Base-by-base conservation (phyloP, 1,139 yeast genomes). In the Suzukiozyma palmioleophila region DNA sequence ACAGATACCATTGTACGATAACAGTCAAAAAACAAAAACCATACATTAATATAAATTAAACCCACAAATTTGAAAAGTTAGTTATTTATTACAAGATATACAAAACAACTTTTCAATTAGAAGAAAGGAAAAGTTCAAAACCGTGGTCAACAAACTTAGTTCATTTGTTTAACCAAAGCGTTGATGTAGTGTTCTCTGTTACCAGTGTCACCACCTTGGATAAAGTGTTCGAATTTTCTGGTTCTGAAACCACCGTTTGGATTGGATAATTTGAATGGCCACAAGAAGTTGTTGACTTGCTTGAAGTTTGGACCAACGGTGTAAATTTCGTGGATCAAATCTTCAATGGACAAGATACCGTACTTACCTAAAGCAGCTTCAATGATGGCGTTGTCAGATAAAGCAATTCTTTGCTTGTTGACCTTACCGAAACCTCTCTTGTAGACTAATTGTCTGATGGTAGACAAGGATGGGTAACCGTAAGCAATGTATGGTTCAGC, bases 211-310 rank as follows among this genome's bases (percentile, higher is more conserved):
- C 98, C 98, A 80, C 98, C 97, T 81, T 90, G 97, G 81, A 92
- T 87, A 73, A 87, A 92, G 80, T 92, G 98, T 81, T 84, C 84
- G 96, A 92, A 92, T 84, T 92, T 92, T 85, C 97, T 89, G 57
- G 89, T 87, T 78, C 97, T 95, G 97, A 96, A 92, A 74, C 98
- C 98, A 73, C 98, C 98, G 71, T 82, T 81, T 71, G 98, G 98
- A 84, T 88, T 89, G 64, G 97, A 89, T 69, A 92, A 85, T 83
- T 90, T 86, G 96, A 92, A 92, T 77, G 98, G 98, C 97, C 97
- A 92, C 77, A 92, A 81, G 82, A 92, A 92, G 97, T 92, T 92
- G 89, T 88, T 86, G 62, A 89, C 98, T 81, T 92, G 97, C 83
- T 92, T 92, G 90, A 92, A 92, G 92, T 89, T 88, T 72, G 97